Evolutionary conservation across 2,329 filamentous ascomycete species (phyloP).

Genomic region (Calonectria pteridis): DNA sequence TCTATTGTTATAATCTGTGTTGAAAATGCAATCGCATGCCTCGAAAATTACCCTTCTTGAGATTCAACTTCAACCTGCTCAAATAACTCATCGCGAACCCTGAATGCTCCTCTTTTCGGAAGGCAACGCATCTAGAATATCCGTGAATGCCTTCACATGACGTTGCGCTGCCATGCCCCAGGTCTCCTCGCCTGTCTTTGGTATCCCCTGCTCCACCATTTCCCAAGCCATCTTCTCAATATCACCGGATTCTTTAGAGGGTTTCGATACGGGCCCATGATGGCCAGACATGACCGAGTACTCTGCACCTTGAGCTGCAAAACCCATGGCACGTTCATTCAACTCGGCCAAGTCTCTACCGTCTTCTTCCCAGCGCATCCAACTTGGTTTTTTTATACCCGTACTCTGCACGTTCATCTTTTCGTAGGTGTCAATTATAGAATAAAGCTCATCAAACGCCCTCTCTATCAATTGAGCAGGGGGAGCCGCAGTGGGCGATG

Average conservation of each 20-base stretch:
- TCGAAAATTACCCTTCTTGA: not conserved
- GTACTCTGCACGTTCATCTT: conserved; percentile 29
- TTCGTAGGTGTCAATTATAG: conserved; percentile 41
- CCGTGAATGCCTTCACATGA: conserved; percentile 43
- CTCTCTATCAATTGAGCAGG: conserved; percentile 26
- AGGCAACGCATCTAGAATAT: conserved; percentile 39
- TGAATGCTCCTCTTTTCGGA: conserved; percentile 12
- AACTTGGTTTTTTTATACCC: conserved; percentile 42
- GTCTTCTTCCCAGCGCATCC: conserved; percentile 52
- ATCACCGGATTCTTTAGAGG: conserved; percentile 37
- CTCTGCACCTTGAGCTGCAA: conserved; percentile 42
- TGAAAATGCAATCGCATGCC: not conserved
- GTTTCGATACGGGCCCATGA: conserved; percentile 9
- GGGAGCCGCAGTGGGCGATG: not conserved
- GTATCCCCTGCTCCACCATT: conserved; percentile 45
- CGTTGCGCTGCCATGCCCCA: conserved; percentile 50
- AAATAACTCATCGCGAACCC: not conserved
- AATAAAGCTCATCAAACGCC: conserved; percentile 36
- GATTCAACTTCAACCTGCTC: too few relatives aligned
- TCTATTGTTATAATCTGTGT: not conserved
- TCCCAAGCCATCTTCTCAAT: conserved; percentile 51
- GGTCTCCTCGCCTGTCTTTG: conserved; percentile 37
- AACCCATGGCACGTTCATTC: conserved; percentile 41
- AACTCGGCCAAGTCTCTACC: conserved; percentile 45
- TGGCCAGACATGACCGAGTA: conserved; percentile 44